Evolutionary conservation across 331 rosid species (phyloP).

Genomic region (Rosa hybrid): DNA sequence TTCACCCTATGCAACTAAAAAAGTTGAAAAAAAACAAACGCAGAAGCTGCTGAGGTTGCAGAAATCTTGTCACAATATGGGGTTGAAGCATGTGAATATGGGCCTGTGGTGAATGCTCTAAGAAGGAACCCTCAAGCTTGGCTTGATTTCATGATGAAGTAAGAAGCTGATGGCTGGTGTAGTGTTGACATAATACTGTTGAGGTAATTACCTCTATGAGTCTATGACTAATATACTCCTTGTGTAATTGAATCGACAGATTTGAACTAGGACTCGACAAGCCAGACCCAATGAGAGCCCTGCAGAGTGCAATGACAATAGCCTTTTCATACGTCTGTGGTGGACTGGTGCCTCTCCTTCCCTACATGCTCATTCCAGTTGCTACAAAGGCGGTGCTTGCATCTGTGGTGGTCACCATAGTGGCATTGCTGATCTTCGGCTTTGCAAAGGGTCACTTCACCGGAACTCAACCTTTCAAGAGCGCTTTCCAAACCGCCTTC

Average conservation of each 20-base stretch:
- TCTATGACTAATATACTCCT: background rate
- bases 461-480: conserved; percentile 62
- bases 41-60: conserved; percentile 94
- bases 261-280: conserved; percentile 90
- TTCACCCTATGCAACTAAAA: too few relatives aligned
- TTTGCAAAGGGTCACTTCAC: conserved; percentile 87
- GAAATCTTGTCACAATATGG: conserved; percentile 75
- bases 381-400: conserved; percentile 63
- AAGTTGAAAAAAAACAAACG: background rate
- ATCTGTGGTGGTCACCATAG: conserved; percentile 62
- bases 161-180: conserved; percentile 17
- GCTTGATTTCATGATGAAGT: conserved; percentile 99
- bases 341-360: conserved; percentile 74
- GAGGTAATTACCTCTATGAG: background rate
- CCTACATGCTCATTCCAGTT: conserved; percentile 62
- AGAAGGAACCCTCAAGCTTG: conserved; percentile 86
- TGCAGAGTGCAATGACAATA: conserved; percentile 81
- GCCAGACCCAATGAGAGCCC: conserved; percentile 92
- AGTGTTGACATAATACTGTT: background rate
- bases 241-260: conserved; percentile 31
- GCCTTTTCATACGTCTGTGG: conserved; percentile 75
- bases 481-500: conserved; percentile 78
- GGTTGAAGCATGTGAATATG: conserved; percentile 71
- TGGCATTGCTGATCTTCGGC: conserved; percentile 75
- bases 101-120: conserved; percentile 76